A percentile compares a stretch with the other conserved stretches of the same genome.
These are phyloP conservation scores for Eleusine indica DNA, from an alignment of 176 grass and related monocot species.

Conservation along the genomic window DNA sequence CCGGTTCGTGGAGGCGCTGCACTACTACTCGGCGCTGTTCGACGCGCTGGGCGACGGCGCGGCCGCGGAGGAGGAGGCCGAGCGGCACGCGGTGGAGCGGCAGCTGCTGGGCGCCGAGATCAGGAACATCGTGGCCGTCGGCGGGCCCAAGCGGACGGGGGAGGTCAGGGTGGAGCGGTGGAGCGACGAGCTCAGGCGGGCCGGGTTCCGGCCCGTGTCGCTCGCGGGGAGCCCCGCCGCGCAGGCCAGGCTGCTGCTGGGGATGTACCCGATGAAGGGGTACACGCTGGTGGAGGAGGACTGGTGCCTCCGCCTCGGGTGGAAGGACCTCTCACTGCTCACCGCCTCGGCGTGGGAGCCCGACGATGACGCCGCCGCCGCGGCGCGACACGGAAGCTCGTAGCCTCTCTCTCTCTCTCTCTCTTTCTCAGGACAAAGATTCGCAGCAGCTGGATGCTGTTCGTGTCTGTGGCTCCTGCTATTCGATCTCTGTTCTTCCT, in stretches of 20 bases:
- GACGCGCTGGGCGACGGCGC: constrained; percentile 79
- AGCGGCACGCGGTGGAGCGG: constrained; percentile 72
- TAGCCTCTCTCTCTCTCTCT: not conserved
- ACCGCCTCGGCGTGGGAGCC: constrained; percentile 86
- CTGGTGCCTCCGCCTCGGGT: constrained; percentile 74
- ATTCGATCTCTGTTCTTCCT: not conserved
- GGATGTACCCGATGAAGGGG: constrained; percentile 90
- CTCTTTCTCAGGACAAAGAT: too few relatives aligned
- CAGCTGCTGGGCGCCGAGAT: constrained; percentile 89
- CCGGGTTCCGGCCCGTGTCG: constrained; percentile 73
- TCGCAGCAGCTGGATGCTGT: too few relatives aligned
- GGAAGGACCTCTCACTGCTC: constrained; percentile 95
- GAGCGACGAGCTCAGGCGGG: constrained; percentile 70
- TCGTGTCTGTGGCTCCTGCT: not conserved
- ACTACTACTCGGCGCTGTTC: constrained; percentile 96
- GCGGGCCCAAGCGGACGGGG: constrained; percentile 73
- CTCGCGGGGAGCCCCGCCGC: constrained; percentile 71
- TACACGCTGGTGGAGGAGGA: constrained; percentile 86
- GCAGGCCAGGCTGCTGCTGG: constrained; percentile 79
- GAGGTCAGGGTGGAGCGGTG: constrained; percentile 81
- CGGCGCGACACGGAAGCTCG: not conserved
- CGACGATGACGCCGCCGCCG: not conserved
- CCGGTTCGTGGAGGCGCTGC: constrained; percentile 87
- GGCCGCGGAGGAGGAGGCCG: constrained; percentile 34
- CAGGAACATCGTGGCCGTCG: constrained; percentile 88